These are phyloP conservation scores for Kitagawia praeruptora DNA, from an alignment of 129 eudicot species.

Conservation along the genomic window DNA sequence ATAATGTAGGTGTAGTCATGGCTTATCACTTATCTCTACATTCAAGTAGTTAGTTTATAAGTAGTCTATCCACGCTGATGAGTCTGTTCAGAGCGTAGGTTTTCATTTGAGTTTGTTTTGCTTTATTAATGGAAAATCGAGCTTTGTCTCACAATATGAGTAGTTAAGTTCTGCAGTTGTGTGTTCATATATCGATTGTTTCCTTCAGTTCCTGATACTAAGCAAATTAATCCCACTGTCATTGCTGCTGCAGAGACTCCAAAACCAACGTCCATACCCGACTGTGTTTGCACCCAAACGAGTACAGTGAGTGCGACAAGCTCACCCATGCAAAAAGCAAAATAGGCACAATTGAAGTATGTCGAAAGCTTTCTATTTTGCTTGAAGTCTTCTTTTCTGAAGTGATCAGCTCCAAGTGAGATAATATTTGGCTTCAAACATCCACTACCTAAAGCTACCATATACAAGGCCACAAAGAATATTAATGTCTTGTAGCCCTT, in stretches of 20 bases:
- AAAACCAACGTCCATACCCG: slow-evolving; percentile 73
- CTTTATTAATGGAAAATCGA: too few relatives aligned
- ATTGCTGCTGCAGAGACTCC: slow-evolving; percentile 78
- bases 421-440: slow-evolving; percentile 91
- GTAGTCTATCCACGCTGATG: too few relatives aligned
- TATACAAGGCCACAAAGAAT: slow-evolving; percentile 64
- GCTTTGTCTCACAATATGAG: too few relatives aligned
- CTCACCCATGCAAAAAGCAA: slow-evolving; percentile 72
- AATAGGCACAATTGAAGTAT: slow-evolving; percentile 75
- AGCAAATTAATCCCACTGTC: slow-evolving; percentile 61
- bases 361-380: slow-evolving; percentile 55
- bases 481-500: slow-evolving; percentile 50
- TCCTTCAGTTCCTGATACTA: slow-evolving; percentile 66
- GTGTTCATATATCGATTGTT: too few relatives aligned
- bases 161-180: too few relatives aligned
- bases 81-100: too few relatives aligned
- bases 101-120: too few relatives aligned
- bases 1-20: too few relatives aligned
- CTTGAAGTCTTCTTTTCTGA: slow-evolving; percentile 28
- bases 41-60: too few relatives aligned
- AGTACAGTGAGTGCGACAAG: slow-evolving; percentile 64
- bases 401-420: slow-evolving; percentile 76
- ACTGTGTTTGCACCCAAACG: slow-evolving; percentile 80
- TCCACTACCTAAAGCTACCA: slow-evolving; percentile 95
- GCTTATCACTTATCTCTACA: too few relatives aligned